Base-by-base conservation (phyloP, 805 yeast species). In the Wickerhamiella hasegawae region DNA sequence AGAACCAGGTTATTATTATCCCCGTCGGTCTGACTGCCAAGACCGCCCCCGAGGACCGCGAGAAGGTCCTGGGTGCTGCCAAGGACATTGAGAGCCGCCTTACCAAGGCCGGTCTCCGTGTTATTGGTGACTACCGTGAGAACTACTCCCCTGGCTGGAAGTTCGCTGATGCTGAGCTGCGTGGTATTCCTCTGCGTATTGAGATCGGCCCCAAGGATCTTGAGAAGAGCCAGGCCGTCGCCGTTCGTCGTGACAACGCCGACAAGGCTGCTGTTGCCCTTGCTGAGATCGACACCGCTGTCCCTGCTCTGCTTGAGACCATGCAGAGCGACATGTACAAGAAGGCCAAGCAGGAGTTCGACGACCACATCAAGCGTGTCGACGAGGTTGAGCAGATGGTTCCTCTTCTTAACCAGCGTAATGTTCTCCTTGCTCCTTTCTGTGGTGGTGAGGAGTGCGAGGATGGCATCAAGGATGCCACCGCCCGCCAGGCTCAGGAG, bases 131-230 rank as follows among this genome's bases (percentile, higher is more conserved):
- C 60, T 78, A 74, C 68, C 76, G 96, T 60, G 93, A 77, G 48
- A 82, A 76, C 65, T 87, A 90, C 65, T 77, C 95, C 36, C 94
- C 97, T 45, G 98, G 98, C 45, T 90, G 96, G 97, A 90, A 90
- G 63, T 90, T 87, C 62, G 77, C 96, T 39, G 94, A 90, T 57
- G 79, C 92, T 69, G 99, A 90, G 65, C 73, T 90, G 57, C 83
- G 79, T 67, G 99, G 99, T 69, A 68, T 76, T 36, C 97, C 97
- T 45, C 63, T 90, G 45, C 78, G 98, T 60, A 54, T 90, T 33
- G 99, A 90, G 66, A 71, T 81, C 52, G 99, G 99, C 48, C 99
- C 99, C 51, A 82, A 80, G 65, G 99, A 90, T 60, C 65, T 83
- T 51, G 77, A 78, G 52, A 70, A 75, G 55, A 63, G 71, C 44